phyloP scores from a whole-genome alignment of 176 grass and related monocot genomes.

The bread wheat (Triticum aestivum) region DNA sequence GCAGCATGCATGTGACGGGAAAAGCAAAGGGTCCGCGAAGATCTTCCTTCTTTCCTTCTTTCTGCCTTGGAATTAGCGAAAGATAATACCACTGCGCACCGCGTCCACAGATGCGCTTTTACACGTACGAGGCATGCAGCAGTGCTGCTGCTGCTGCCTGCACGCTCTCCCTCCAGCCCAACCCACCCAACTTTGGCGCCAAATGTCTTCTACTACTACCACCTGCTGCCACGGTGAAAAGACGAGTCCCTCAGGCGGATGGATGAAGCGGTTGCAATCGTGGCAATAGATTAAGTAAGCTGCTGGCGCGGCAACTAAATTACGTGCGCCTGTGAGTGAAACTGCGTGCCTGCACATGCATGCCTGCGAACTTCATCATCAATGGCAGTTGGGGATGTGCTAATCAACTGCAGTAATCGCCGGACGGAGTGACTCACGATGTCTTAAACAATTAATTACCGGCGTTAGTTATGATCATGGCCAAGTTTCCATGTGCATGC shows the following conservation, averaged over 20 bases:
- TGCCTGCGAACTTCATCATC: background rate
- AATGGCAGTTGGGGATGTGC: background rate
- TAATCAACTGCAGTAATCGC: background rate
- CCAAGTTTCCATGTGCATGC: constrained; percentile 14
- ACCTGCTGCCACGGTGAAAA: background rate
- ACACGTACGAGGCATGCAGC: background rate
- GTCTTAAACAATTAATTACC: background rate
- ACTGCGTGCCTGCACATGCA: background rate
- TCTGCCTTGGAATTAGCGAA: constrained; percentile 4
- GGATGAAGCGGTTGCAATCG: too few species aligned
- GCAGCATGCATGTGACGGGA: background rate
- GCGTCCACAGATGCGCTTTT: background rate
- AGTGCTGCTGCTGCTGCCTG: background rate
- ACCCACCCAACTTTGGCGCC: background rate
- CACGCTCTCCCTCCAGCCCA: background rate
- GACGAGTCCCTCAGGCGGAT: background rate
- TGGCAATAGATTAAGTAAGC: background rate
- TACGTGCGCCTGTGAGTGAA: background rate
- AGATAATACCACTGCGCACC: background rate
- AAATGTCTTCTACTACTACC: background rate
- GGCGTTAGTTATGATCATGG: background rate
- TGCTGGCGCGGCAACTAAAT: background rate
- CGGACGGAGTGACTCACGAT: background rate
- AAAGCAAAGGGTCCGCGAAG: background rate
- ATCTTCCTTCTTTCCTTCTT: background rate